Conservation (phyloP, 129 eudicot genomes). For the Helianthus tuberosus region DNA sequence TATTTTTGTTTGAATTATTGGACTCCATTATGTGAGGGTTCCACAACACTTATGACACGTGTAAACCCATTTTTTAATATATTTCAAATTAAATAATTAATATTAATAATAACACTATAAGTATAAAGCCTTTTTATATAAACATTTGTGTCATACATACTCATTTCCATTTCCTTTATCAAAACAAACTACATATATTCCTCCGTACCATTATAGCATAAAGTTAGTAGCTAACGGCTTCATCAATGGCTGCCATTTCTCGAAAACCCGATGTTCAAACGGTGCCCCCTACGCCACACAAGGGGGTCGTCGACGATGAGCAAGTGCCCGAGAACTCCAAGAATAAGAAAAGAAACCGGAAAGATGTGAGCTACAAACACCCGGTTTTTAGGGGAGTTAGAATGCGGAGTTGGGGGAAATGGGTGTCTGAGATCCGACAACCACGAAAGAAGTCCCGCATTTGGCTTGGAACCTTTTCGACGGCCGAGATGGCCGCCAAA, state of each 20-base stretch:
- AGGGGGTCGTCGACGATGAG: neutral
- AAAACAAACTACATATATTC: conserved; percentile 6
- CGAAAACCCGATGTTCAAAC: neutral
- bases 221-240: neutral
- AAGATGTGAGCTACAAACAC: conserved; percentile 40
- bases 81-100: conserved; percentile 1
- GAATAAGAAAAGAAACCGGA: conserved; percentile 21
- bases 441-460: conserved; percentile 43
- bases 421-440: conserved; percentile 47
- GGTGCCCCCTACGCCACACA: neutral
- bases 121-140: neutral
- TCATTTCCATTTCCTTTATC: neutral
- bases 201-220: conserved; percentile 17
- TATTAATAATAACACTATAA: neutral
- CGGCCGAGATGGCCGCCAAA: conserved; percentile 42
- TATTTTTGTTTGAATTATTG: conserved; percentile 21
- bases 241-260: conserved; percentile 23
- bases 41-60: conserved; percentile 9
- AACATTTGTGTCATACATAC: neutral
- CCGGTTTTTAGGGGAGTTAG: conserved; percentile 43
- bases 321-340: neutral
- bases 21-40: conserved; percentile 15
- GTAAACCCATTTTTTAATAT: neutral
- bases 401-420: conserved; percentile 46
- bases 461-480: conserved; percentile 45